These are phyloP conservation scores for Ogataea minuta DNA, from an alignment of 805 yeast genomes.

Conservation along the genomic window DNA sequence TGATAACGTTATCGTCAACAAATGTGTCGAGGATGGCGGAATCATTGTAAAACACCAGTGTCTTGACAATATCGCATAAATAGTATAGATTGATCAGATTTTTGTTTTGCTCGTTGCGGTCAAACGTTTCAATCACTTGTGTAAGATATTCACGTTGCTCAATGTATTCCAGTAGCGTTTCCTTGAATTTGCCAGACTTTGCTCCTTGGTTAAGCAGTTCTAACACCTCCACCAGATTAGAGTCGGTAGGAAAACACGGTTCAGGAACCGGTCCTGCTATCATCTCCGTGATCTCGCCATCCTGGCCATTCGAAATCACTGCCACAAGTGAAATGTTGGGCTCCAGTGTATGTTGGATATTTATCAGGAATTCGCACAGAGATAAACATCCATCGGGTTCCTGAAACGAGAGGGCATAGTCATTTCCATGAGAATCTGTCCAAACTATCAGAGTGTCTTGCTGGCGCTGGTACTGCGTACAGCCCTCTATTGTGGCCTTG, in stretches of 20 bases:
- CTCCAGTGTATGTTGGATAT: constrained; percentile 59
- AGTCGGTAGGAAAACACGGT: constrained; percentile 57
- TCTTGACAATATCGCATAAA: constrained; percentile 72
- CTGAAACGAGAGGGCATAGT: constrained; percentile 87
- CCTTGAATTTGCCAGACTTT: constrained; percentile 60
- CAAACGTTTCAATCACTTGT: constrained; percentile 51
- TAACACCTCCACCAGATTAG: constrained; percentile 52
- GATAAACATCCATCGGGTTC: constrained; percentile 87
- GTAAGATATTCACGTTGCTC: constrained; percentile 51
- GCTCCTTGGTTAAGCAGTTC: constrained; percentile 60
- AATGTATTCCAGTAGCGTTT: constrained; percentile 56
- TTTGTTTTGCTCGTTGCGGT: constrained; percentile 51
- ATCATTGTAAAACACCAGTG: constrained; percentile 71
- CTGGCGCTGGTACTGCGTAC: constrained; percentile 85
- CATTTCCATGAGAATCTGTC: constrained; percentile 73
- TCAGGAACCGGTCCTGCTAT: constrained; percentile 76
- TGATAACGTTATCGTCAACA: constrained; percentile 48
- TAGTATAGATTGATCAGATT: constrained; percentile 57
- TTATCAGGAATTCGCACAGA: constrained; percentile 75
- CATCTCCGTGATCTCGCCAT: constrained; percentile 65
- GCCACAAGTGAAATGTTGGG: constrained; percentile 71
- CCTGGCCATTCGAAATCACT: constrained; percentile 46
- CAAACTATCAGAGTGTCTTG: constrained; percentile 93
- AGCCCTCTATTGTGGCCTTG: constrained; percentile 65
- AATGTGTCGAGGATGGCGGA: constrained; percentile 55